Percentiles rank a stretch among this genome's conserved stretches.
phyloP scores from a whole-genome alignment of 116 monocot species.

The Phalaenopsis hybrid region DNA sequence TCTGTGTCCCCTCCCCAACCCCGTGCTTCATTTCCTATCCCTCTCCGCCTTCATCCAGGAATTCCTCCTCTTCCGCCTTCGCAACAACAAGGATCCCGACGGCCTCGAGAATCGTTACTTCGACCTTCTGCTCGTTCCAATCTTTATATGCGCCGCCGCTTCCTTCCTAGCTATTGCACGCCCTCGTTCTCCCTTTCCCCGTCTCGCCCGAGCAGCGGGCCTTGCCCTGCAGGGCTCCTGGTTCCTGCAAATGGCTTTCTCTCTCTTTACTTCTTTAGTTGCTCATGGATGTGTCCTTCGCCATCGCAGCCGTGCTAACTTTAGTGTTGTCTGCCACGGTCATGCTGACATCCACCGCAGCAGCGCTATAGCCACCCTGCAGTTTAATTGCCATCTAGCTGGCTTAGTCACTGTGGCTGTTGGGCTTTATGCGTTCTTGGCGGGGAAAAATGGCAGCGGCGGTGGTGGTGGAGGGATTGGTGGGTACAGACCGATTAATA shows the following conservation, averaged over 20 bases:
- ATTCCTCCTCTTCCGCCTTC: slow-evolving; percentile 41
- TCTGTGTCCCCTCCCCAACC: slow-evolving; percentile 34
- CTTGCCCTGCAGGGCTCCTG: slow-evolving; percentile 77
- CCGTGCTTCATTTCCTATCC: slow-evolving; percentile 48
- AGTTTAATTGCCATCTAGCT: slow-evolving; percentile 76
- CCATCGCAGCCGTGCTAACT: slow-evolving; percentile 29
- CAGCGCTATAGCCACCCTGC: slow-evolving; percentile 65
- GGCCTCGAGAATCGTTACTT: slow-evolving; percentile 74
- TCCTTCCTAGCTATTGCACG: slow-evolving; percentile 27
- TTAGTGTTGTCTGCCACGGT: slow-evolving; percentile 51
- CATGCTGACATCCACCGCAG: slow-evolving; percentile 65
- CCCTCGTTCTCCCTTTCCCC: slow-evolving; percentile 31
- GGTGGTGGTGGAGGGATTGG: neutral
- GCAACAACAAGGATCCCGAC: slow-evolving; percentile 22
- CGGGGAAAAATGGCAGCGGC: neutral
- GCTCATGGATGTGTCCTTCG: slow-evolving; percentile 60
- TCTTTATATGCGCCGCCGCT: slow-evolving; percentile 38
- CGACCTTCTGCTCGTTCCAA: slow-evolving; percentile 54
- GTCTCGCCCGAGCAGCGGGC: slow-evolving; percentile 47
- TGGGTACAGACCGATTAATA: slow-evolving; percentile 45
- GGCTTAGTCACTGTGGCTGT: slow-evolving; percentile 30
- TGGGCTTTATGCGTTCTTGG: slow-evolving; percentile 23
- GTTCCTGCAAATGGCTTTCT: slow-evolving; percentile 87
- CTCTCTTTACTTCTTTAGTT: slow-evolving; percentile 62
- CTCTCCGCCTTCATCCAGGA: slow-evolving; percentile 33